Conservation (phyloP, 495 filamentous ascomycete genomes). For the Podospora comata region DNA sequence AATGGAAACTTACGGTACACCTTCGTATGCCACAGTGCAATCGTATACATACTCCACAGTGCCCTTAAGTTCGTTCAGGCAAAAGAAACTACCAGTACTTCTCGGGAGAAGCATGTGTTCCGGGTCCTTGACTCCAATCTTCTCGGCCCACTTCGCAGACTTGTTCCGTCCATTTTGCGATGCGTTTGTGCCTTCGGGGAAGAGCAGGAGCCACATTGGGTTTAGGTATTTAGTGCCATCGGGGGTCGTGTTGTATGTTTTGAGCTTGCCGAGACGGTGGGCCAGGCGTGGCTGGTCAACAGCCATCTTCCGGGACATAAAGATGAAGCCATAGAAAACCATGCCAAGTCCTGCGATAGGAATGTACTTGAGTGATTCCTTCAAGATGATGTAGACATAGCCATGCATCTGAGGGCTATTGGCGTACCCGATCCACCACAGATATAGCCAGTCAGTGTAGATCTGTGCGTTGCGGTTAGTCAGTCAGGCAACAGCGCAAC, state of each 20-base stretch:
- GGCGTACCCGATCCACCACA: conserved; percentile 85
- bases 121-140: conserved; percentile 62
- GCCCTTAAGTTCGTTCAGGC: conserved; percentile 64
- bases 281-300: conserved; percentile 67
- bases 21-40: conserved; percentile 82
- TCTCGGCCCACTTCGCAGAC: conserved; percentile 67
- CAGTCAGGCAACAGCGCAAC: background rate
- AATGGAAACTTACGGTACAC: conserved; percentile 59
- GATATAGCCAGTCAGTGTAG: conserved; percentile 85
- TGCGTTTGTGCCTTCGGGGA: conserved; percentile 80
- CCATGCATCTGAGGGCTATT: conserved; percentile 65
- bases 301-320: conserved; percentile 80
- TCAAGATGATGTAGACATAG: conserved; percentile 81
- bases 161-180: conserved; percentile 60
- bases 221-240: conserved; percentile 53
- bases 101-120: conserved; percentile 68
- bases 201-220: conserved; percentile 85
- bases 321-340: conserved; percentile 81
- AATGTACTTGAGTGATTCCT: conserved; percentile 75
- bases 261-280: conserved; percentile 66
- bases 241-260: conserved; percentile 49
- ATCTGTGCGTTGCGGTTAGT: conserved; percentile 33
- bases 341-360: conserved; percentile 75
- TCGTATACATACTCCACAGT: conserved; percentile 81
- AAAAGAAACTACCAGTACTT: conserved; percentile 73